phyloP scores from a whole-genome alignment of 2,329 filamentous ascomycete species.

The Pseudogymnoascus sp. region DNA sequence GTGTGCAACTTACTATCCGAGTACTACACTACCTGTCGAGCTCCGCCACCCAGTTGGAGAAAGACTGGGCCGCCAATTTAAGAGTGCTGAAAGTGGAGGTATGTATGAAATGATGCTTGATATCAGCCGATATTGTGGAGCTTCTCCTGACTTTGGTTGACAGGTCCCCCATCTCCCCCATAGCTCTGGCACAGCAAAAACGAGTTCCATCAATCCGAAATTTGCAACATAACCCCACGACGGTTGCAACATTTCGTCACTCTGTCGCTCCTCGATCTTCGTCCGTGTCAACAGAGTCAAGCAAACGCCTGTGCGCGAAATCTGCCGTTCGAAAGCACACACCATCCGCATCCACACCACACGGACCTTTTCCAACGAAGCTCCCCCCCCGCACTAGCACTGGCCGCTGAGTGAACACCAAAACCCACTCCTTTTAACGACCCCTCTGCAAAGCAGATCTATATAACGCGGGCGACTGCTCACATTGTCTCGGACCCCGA shows the following conservation, averaged over 20 bases:
- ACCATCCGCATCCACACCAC: constrained; percentile 6
- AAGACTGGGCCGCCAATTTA: background rate
- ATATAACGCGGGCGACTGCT: constrained; percentile 9
- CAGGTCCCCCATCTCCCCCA: background rate
- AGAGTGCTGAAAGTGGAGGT: constrained; percentile 6
- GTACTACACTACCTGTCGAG: background rate
- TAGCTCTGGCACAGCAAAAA: background rate
- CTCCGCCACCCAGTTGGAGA: background rate
- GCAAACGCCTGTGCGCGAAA: constrained; percentile 2
- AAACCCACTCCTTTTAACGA: constrained; percentile 8
- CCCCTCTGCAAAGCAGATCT: constrained; percentile 9
- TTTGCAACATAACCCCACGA: background rate
- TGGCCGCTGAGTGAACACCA: constrained; percentile 3
- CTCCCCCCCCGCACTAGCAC: constrained; percentile 6
- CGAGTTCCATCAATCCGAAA: background rate
- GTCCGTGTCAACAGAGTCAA: background rate
- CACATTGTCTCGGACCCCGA: constrained; percentile 6
- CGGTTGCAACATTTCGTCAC: background rate
- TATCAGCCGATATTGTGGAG: constrained; percentile 3
- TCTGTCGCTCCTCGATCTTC: background rate
- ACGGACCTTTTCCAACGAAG: constrained; percentile 8
- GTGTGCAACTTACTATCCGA: background rate
- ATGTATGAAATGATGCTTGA: constrained; percentile 1
- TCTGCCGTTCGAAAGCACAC: background rate
- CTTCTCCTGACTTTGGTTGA: constrained; percentile 5